Percentiles rank a stretch among this genome's conserved stretches.
phyloP scores from a whole-genome alignment of 805 yeast species.

The Nematodospora valgi region DNA sequence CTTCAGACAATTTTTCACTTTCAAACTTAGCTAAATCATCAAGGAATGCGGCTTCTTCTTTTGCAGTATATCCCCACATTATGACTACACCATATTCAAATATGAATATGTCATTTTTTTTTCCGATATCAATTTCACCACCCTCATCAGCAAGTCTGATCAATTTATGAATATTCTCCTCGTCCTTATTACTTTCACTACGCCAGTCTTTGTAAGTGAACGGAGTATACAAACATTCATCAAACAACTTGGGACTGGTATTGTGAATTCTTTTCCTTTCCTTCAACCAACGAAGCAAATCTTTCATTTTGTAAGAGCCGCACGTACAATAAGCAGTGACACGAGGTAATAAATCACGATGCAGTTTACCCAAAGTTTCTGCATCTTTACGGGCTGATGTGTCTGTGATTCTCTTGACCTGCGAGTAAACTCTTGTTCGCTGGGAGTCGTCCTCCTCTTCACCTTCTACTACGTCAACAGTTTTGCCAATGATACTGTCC shows the following conservation, averaged over 20 bases:
- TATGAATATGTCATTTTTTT: constrained; percentile 75
- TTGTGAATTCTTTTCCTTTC: constrained; percentile 72
- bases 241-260: constrained; percentile 82
- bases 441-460: constrained; percentile 22
- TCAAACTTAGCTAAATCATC: constrained; percentile 87
- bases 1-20: constrained; percentile 84
- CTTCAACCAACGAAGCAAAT: constrained; percentile 77
- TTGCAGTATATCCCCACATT: constrained; percentile 88
- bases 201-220: constrained; percentile 82
- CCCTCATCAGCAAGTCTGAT: constrained; percentile 89
- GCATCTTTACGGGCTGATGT: constrained; percentile 91
- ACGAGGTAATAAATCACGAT: constrained; percentile 80
- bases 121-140: constrained; percentile 87
- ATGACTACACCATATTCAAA: constrained; percentile 98
- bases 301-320: constrained; percentile 87
- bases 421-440: constrained; percentile 61
- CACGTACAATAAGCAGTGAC: constrained; percentile 97
- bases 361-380: constrained; percentile 83
- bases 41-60: constrained; percentile 80
- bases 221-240: constrained; percentile 93
- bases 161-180: constrained; percentile 26
- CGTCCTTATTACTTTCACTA: constrained; percentile 21
- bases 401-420: constrained; percentile 79
- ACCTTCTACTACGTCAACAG: constrained; percentile 21
- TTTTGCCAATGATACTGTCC: neutral